Conservation (phyloP, 2,329 filamentous ascomycete genomes). For the Penicillium sclerotiorum region DNA sequence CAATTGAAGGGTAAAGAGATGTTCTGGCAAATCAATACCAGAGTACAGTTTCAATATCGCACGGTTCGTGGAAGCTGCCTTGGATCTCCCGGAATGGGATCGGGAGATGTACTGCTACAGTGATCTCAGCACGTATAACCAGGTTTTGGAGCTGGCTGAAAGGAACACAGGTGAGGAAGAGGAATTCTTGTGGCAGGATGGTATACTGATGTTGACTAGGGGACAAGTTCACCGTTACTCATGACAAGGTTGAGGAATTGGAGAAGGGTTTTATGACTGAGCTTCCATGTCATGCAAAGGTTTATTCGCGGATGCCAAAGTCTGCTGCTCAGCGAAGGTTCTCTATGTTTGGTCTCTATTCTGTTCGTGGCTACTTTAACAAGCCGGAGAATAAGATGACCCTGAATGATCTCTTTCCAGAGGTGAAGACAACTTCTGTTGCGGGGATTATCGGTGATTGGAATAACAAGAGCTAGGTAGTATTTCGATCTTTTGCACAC, state of each 20-base stretch:
- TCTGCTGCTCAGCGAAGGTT: not conserved
- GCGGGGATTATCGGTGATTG: not conserved
- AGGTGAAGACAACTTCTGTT: not conserved
- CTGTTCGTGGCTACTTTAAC: not conserved
- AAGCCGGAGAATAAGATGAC: not conserved
- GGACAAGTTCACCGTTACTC: not conserved
- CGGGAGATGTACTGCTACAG: not conserved
- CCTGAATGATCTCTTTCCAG: not conserved
- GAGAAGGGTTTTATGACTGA: not conserved
- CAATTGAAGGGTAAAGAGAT: too few relatives aligned
- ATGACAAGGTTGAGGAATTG: not conserved
- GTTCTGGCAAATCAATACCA: too few relatives aligned
- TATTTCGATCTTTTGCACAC: too few relatives aligned
- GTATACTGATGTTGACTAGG: not conserved
- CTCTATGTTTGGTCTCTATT: not conserved
- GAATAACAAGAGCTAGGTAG: not conserved
- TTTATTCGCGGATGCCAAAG: not conserved
- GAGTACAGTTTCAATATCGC: constrained; percentile 7
- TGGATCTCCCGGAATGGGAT: not conserved
- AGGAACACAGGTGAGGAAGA: not conserved
- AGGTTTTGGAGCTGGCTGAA: not conserved
- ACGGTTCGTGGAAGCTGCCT: not conserved
- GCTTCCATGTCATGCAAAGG: not conserved
- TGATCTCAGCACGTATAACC: not conserved
- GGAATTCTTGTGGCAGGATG: not conserved